Evolutionary conservation across 805 yeast species (phyloP).

Genomic region (Saturnispora sanitii): DNA sequence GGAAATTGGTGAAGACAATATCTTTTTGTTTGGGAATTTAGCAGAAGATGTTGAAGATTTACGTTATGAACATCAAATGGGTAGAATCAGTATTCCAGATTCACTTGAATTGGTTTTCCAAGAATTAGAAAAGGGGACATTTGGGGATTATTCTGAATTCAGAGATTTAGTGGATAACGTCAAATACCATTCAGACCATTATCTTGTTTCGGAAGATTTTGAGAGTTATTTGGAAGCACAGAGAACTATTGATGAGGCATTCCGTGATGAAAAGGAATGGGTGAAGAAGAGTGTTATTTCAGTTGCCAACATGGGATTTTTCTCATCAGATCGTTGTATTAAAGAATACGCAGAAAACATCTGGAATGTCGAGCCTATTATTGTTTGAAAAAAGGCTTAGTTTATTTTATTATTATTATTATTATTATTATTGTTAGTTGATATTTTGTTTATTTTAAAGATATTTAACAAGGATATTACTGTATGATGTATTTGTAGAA

Average conservation of each 20-base stretch:
- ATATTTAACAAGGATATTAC: too few species aligned
- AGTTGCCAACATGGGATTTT: constrained; percentile 92
- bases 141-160: constrained; percentile 62
- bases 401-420: constrained; percentile 28
- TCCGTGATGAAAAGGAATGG: constrained; percentile 58
- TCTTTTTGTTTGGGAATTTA: constrained; percentile 83
- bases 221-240: constrained; percentile 82
- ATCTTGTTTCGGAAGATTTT: constrained; percentile 82
- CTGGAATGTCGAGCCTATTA: constrained; percentile 80
- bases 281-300: constrained; percentile 60
- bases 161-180: constrained; percentile 60
- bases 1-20: constrained; percentile 88
- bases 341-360: constrained; percentile 86
- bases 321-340: constrained; percentile 82
- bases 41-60: constrained; percentile 84
- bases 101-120: constrained; percentile 53
- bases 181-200: constrained; percentile 69
- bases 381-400: constrained; percentile 6
- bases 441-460: neutral
- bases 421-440: neutral
- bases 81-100: constrained; percentile 50
- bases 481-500: too few species aligned
- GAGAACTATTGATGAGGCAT: constrained; percentile 61
- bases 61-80: constrained; percentile 62
- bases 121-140: constrained; percentile 56